Percentiles rank a stretch among this genome's conserved stretches.
phyloP scores from a whole-genome alignment of 768 basidiomycete species.

The Suillus lakei region DNA sequence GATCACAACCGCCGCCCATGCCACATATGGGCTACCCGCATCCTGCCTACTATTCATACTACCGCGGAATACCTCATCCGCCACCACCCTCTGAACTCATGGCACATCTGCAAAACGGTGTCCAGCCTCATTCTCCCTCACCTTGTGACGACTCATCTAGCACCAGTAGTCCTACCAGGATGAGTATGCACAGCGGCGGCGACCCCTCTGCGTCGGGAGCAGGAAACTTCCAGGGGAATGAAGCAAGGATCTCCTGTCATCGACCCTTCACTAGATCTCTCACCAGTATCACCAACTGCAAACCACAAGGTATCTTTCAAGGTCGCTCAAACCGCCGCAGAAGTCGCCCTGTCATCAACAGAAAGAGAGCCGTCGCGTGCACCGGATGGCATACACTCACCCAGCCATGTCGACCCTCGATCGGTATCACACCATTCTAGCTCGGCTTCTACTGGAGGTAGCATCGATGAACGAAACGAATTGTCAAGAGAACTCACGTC shows the following conservation, averaged over 20 bases:
- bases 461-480: slow-evolving; percentile 20
- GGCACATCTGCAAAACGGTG: slow-evolving; percentile 26
- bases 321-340: slow-evolving; percentile 33
- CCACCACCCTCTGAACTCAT: slow-evolving; percentile 25
- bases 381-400: slow-evolving; percentile 8
- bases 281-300: slow-evolving; percentile 23
- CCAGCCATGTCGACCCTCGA: slow-evolving; percentile 8
- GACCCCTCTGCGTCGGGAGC: slow-evolving; percentile 25
- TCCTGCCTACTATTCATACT: slow-evolving; percentile 48
- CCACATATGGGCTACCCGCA: slow-evolving; percentile 42
- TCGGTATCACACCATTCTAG: slow-evolving; percentile 15
- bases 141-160: slow-evolving; percentile 30
- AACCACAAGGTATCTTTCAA: slow-evolving; percentile 21
- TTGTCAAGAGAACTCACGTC: slow-evolving; percentile 28
- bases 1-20: slow-evolving; percentile 38
- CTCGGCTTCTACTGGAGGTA: slow-evolving; percentile 15
- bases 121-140: slow-evolving; percentile 25
- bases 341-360: slow-evolving; percentile 41
- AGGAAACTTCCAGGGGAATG: slow-evolving; percentile 17
- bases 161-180: slow-evolving; percentile 27
- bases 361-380: slow-evolving; percentile 31
- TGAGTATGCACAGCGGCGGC: slow-evolving; percentile 21
- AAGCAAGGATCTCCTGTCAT: slow-evolving; percentile 33
- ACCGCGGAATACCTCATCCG: slow-evolving; percentile 41
- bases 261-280: slow-evolving; percentile 41